Percentiles rank a stretch among this genome's conserved stretches.
Conservation (phyloP, 106 monocot species). For the Iris macrosiphon region DNA sequence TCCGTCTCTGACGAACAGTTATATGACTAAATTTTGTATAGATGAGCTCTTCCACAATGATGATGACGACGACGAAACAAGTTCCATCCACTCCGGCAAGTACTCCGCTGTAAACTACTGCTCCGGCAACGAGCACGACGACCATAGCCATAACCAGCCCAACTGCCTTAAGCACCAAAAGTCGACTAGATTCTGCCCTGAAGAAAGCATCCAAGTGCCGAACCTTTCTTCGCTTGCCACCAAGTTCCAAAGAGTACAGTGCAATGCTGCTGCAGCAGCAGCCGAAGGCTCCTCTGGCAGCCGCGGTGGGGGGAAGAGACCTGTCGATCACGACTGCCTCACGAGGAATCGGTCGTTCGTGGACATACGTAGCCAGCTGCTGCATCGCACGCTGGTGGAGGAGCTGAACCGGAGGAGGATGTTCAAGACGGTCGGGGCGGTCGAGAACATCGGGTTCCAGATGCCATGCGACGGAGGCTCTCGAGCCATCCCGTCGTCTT, state of each 20-base stretch:
- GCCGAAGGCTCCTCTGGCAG: conserved; percentile 5
- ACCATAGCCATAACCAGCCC: no score
- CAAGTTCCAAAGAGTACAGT: conserved; percentile 15
- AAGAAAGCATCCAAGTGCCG: conserved; percentile 2
- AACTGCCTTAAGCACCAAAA: neutral
- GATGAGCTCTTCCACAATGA: conserved; percentile 22
- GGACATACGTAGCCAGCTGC: conserved; percentile 56
- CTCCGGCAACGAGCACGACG: conserved; percentile 44
- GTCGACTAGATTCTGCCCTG: conserved; percentile 22
- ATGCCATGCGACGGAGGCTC: conserved; percentile 10
- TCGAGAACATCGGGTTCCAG: conserved; percentile 60
- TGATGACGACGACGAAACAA: conserved; percentile 35
- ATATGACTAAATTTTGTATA: no score
- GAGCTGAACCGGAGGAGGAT: conserved; percentile 38
- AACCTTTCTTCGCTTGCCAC: neutral
- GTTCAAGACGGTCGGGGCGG: conserved; percentile 59
- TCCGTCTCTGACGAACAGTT: no score
- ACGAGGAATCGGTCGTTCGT: conserved; percentile 48
- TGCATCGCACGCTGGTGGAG: conserved; percentile 46
- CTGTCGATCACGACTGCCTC: conserved; percentile 4
- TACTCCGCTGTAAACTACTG: conserved; percentile 63
- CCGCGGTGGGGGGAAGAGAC: conserved; percentile 6
- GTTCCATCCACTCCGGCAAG: conserved; percentile 53
- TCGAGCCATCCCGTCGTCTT: conserved; percentile 8
- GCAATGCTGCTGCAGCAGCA: conserved; percentile 6